Evolutionary conservation across 345 rosid genomes (phyloP).

Genomic region (rapeseed (Brassica napus)): Da-Ae NC_063434.1:27246001-27246500

Average conservation of each 20-base stretch:
- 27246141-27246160: constrained; percentile 15
- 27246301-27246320: constrained; percentile 89
- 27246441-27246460: not conserved
- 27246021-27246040: not conserved
- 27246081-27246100: not conserved
- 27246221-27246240: constrained; percentile 9
- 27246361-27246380: constrained; percentile 99
- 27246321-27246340: constrained; percentile 82
- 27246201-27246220: not conserved
- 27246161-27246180: not conserved
- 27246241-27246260: constrained; percentile 20
- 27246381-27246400: constrained; percentile 97
- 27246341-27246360: constrained; percentile 94
- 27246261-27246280: constrained; percentile 96
- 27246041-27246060: not conserved
- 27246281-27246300: constrained; percentile 87
- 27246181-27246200: not conserved
- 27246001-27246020: not conserved
- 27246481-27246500: constrained; percentile 93
- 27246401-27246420: constrained; percentile 58
- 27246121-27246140: constrained; percentile 5
- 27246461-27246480: not conserved
- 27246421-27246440: not conserved
- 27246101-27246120: constrained; percentile 6
- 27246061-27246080: no score